These are phyloP conservation scores for Plasmodium adleri DNA, from an alignment of 169 alveolate species.

Conservation along the genomic window DNA sequence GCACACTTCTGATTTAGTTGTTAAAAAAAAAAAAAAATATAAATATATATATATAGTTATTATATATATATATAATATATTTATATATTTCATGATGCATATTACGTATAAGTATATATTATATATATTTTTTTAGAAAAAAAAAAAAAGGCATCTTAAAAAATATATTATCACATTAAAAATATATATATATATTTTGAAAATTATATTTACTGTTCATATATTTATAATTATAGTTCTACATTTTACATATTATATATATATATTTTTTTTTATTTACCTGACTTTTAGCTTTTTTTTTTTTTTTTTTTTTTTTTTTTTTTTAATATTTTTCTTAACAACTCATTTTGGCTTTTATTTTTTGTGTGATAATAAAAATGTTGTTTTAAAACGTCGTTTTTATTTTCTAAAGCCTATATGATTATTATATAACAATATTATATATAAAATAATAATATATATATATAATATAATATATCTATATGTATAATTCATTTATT, in stretches of 20 bases:
- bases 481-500: no score
- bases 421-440: no score
- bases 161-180: background rate
- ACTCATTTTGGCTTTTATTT: slow-evolving; percentile 23
- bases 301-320: slow-evolving; percentile 21
- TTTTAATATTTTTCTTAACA: slow-evolving; percentile 13
- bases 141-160: background rate
- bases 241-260: background rate
- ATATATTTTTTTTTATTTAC: slow-evolving; percentile 5
- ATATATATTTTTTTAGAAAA: background rate
- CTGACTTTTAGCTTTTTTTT: slow-evolving; percentile 28
- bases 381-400: slow-evolving; percentile 22
- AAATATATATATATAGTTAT: no score
- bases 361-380: slow-evolving; percentile 34
- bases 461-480: no score
- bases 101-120: background rate
- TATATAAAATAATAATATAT: no score
- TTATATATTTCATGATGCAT: no score
- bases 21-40: no score
- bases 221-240: no score
- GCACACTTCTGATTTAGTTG: slow-evolving; percentile 2
- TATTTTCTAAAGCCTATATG: background rate
- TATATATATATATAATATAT: no score
- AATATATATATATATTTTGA: background rate
- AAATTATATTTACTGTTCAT: slow-evolving; percentile 7